Conservation (phyloP, 257 asterid genomes). For the Anisodus tanguticus region DNA sequence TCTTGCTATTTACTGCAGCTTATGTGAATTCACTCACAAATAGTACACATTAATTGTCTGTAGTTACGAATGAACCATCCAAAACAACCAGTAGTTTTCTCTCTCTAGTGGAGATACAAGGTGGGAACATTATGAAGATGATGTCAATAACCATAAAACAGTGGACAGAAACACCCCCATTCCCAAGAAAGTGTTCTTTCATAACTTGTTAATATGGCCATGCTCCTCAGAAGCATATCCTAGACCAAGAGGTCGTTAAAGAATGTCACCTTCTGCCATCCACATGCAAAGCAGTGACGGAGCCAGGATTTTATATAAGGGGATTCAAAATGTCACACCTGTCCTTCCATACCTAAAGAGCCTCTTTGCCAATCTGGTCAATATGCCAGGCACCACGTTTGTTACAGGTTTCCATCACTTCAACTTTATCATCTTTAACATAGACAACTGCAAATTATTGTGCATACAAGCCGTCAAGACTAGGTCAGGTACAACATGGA, state of each 20-base stretch:
- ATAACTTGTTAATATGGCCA: not conserved
- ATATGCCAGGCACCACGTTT: constrained; percentile 77
- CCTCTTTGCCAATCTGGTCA: constrained; percentile 96
- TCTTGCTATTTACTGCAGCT: not conserved
- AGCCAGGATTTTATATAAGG: constrained; percentile 35
- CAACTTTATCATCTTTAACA: constrained; percentile 45
- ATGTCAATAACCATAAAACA: not conserved
- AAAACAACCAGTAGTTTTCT: not conserved
- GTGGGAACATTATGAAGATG: not conserved
- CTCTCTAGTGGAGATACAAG: not conserved
- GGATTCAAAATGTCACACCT: too few relatives aligned
- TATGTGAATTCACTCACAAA: not conserved
- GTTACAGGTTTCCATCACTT: constrained; percentile 53
- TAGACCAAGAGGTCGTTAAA: constrained; percentile 28
- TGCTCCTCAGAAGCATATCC: not conserved
- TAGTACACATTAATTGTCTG: not conserved
- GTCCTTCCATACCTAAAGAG: constrained; percentile 33
- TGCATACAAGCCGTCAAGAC: constrained; percentile 87
- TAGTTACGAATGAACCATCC: not conserved
- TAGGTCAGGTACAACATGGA: constrained; percentile 53
- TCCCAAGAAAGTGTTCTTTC: not conserved
- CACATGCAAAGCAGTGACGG: constrained; percentile 81
- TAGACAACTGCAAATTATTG: constrained; percentile 67
- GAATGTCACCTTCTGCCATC: constrained; percentile 51
- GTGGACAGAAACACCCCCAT: not conserved